A percentile compares a stretch with the other conserved stretches of the same genome.
These are phyloP conservation scores for Phytophthora pistaciae DNA, from an alignment of 352 stramenopile genomes.

Conservation along the genomic window DNA sequence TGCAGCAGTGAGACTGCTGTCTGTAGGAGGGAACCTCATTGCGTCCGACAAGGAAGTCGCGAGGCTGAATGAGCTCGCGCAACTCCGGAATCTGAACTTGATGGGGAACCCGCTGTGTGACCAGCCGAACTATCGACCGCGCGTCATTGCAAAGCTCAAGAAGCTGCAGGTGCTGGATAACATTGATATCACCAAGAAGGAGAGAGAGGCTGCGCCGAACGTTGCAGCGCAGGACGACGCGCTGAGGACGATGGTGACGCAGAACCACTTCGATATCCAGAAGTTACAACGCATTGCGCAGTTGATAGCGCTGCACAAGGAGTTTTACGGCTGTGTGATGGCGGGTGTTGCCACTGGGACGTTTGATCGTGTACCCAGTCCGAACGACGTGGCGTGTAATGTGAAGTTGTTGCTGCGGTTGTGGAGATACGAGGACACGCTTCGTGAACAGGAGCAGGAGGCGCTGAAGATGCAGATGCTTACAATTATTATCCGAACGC, in stretches of 20 bases:
- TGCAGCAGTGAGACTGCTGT: slow-evolving; percentile 60
- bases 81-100: slow-evolving; percentile 75
- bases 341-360: slow-evolving; percentile 38
- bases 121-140: slow-evolving; percentile 76
- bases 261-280: slow-evolving; percentile 80
- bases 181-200: slow-evolving; percentile 62
- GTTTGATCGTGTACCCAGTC: slow-evolving; percentile 69
- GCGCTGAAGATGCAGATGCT: slow-evolving; percentile 70
- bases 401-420: slow-evolving; percentile 51
- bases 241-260: slow-evolving; percentile 53
- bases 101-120: slow-evolving; percentile 80
- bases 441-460: slow-evolving; percentile 40
- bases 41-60: slow-evolving; percentile 51
- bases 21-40: slow-evolving; percentile 69
- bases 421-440: slow-evolving; percentile 56
- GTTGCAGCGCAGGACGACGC: slow-evolving; percentile 69
- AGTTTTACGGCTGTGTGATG: slow-evolving; percentile 70
- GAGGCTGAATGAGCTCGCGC: slow-evolving; percentile 41
- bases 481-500: slow-evolving; percentile 68
- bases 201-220: slow-evolving; percentile 53
- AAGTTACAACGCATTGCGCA: slow-evolving; percentile 65
- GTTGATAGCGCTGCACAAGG: slow-evolving; percentile 59
- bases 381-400: slow-evolving; percentile 49
- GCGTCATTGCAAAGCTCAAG: slow-evolving; percentile 56
- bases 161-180: slow-evolving; percentile 71